Percentiles rank a stretch among this genome's conserved stretches.
Evolutionary conservation across 2,329 filamentous ascomycete genomes (phyloP).

Genomic region (Colletotrichum siamense): DNA sequence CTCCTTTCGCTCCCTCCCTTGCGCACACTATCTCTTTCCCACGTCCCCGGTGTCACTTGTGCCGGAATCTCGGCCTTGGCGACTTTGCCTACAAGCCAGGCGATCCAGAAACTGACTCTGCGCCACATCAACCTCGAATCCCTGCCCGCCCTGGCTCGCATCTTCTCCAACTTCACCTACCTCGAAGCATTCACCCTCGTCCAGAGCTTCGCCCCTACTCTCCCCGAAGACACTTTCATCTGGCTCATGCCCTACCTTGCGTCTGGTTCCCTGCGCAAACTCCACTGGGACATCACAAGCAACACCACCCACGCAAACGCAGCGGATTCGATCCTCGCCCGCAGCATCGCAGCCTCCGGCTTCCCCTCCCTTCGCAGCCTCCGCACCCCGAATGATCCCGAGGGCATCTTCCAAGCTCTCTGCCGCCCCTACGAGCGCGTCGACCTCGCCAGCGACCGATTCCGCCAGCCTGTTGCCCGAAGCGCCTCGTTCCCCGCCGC

Average conservation of each 20-base stretch:
- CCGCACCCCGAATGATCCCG: constrained; percentile 71
- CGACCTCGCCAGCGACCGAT: constrained; percentile 56
- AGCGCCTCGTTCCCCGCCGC: constrained; percentile 21
- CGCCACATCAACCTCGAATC: constrained; percentile 62
- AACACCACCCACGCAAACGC: constrained; percentile 46
- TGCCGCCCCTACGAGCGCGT: constrained; percentile 67
- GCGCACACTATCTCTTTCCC: constrained; percentile 58
- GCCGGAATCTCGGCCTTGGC: constrained; percentile 63
- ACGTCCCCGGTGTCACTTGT: constrained; percentile 61
- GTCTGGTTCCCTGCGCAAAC: constrained; percentile 53
- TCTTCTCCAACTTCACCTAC: constrained; percentile 58
- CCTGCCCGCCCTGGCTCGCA: constrained; percentile 61
- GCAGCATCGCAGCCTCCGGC: constrained; percentile 63
- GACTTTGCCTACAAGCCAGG: constrained; percentile 49
- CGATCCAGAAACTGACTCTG: constrained; percentile 56
- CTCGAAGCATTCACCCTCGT: constrained; percentile 59
- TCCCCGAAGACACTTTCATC: constrained; percentile 60
- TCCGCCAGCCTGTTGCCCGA: constrained; percentile 32
- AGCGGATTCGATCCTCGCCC: constrained; percentile 68
- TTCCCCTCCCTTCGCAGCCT: constrained; percentile 68
- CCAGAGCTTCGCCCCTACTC: constrained; percentile 58
- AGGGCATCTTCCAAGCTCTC: constrained; percentile 71
- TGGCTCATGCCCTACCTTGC: constrained; percentile 71
- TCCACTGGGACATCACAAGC: constrained; percentile 71
- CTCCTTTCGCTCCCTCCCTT: constrained; percentile 62